Base-by-base conservation (phyloP, 2,329 filamentous ascomycete genomes). In the Talaromyces sp. region DNA sequence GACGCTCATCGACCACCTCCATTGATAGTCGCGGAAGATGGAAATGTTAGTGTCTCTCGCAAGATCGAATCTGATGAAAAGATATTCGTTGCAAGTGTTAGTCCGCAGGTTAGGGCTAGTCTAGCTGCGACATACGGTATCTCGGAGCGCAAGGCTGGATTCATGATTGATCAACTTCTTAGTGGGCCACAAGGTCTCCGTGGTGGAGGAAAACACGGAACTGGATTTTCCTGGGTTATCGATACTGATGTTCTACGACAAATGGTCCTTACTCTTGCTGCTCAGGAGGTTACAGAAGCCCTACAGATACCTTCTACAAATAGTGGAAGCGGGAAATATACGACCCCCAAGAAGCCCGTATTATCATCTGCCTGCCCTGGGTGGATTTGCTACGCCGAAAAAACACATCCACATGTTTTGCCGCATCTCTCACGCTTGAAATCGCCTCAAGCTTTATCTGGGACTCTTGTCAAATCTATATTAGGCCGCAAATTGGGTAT, bases 321-420 rank as follows among this genome's bases (percentile, higher is more conserved):
- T 19, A 62, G 67, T 14, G 64, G 66, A 57, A 63, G 67, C 33
- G 47, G 50, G 35, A 68, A 69, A 31, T 72, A 69, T 45, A 48
- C 73, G 35, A 64, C 69, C 43, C 76, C 79, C 2, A 78, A 78
- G 62, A 75, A 73, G 27, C 81, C 81, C 24, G 76, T 83, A 31
- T 84, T 99, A 50, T 92, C 93, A 9, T 93, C 93, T 3, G 92
- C 92, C 22, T 99, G 95, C 76, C 95, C 95, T 0, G 95, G 95
- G 8, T 99, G 96, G 93, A 94, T 99, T 64, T 99, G 95, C 79
- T 99, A 99, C 74, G 94, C 94, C 31, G 95, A 99, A 77, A 98
- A 99, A 81, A 98, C 94, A 63, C 95, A 99, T 73, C 93, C 95
- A 1, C 90, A 97, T 73, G 88, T 98, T 63, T 84, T 99, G 59